Evolutionary conservation across 2,329 filamentous ascomycete genomes (phyloP).

Genomic region (Sphaerostilbella broomeana): DNA sequence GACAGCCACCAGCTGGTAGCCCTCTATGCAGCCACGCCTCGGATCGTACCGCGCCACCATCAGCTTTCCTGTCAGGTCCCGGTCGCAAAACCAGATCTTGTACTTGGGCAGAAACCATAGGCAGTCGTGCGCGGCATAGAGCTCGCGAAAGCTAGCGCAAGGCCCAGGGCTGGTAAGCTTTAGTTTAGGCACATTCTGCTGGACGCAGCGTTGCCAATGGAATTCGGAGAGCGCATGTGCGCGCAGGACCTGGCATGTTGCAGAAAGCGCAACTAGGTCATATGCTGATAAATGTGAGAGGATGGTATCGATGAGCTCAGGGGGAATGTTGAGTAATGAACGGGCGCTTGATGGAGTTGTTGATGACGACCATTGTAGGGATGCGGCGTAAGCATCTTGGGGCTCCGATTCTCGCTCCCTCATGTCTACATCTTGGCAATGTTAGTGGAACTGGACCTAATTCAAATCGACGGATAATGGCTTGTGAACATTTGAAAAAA

Average conservation of each 20-base stretch:
- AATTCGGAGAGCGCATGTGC: constrained; percentile 57
- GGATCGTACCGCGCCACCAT: constrained; percentile 73
- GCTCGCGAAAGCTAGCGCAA: constrained; percentile 57
- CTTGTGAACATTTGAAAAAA: too few relatives aligned
- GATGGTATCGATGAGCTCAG: constrained; percentile 70
- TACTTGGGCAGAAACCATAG: constrained; percentile 78
- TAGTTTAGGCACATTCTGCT: constrained; percentile 56
- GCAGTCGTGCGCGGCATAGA: constrained; percentile 69
- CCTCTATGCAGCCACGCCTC: constrained; percentile 68
- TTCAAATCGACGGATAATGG: neutral
- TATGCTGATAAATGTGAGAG: constrained; percentile 57
- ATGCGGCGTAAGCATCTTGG: too few relatives aligned
- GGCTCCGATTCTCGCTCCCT: too few relatives aligned
- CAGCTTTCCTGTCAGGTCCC: constrained; percentile 64
- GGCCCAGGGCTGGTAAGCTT: constrained; percentile 49
- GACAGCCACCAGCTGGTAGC: constrained; percentile 66
- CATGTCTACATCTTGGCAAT: neutral
- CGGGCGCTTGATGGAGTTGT: constrained; percentile 5
- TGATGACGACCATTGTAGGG: too few relatives aligned
- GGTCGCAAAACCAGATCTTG: constrained; percentile 82
- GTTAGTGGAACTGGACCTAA: neutral
- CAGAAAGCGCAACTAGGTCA: constrained; percentile 55
- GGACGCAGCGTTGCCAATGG: constrained; percentile 66
- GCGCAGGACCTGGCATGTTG: constrained; percentile 56
- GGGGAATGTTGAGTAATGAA: constrained; percentile 53